Base-by-base conservation (phyloP, 2,329 filamentous ascomycete genomes). In the Trichophyton simii region DNA sequence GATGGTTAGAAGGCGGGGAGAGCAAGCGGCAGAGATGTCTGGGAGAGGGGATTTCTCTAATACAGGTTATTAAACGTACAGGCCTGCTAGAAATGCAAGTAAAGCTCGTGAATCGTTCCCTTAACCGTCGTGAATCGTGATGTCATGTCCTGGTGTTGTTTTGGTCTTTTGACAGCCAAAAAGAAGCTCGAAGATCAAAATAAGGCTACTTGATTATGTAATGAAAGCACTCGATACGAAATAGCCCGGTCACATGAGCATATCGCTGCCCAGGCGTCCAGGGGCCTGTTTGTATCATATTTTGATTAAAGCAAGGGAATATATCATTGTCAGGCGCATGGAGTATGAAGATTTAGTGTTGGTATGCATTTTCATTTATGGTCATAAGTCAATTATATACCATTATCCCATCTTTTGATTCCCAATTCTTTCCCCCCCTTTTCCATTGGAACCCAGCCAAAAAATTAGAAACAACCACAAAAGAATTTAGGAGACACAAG, bases 331-430 rank as follows among this genome's bases (percentile, higher is more conserved):
- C 22, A 28, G 11, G n/a, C 22, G 15, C 9, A 52, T 3, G 13
- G 13, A 28, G 25, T 6, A 31, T 31, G 1, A 36, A 25, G 7
- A 9, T 28, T n/a, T 55, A 5, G 52, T 36, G 28, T 36, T 34
- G n/a, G 20, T 36, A 55, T 18, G 52, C 31, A 55, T 55, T 55
- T 55, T 38, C 52, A 55, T 55, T 36, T 55, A 55, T 55, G 52
- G 52, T 55, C 52, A 55, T 55, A 36, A 55, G 52, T 38, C 52
- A 36, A 55, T 34, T 55, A 55, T 55, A 55, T 55, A 55, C 52
- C 52, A 36, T 31, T 55, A 28, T 55, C 52, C 52, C 28, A 4
- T 55, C 52, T 55, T 55, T 55, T 55, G 28, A 36, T 55, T 55
- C 52, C 52, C 52, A 36, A 55, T 55, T 55, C 52, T 55, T 55